Base-by-base conservation (phyloP, 306 rosid species). In the Quercus rubra region DNA sequence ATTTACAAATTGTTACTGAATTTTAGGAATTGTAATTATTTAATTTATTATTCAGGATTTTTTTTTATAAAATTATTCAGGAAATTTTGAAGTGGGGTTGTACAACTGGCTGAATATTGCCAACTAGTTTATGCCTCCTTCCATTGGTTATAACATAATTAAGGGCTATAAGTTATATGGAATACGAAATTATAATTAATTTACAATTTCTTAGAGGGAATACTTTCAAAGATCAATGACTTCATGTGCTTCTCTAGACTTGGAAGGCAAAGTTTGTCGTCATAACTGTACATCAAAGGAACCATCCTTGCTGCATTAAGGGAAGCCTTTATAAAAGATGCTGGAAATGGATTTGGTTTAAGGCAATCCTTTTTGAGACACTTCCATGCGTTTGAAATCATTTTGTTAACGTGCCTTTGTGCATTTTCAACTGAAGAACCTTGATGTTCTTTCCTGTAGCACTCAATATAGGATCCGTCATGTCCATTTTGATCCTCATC, bases 381-480 rank as follows among this genome's bases (percentile, higher is more conserved):
- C 80, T 83, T 89, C 95, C 97, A 92, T 27, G 80, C 86, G 19
- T 79, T 71, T 2, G 55, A 31, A 2, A 88, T 86, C 90, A 74
- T 80, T 5, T 31, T 23, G 61, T 49, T 74, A 2, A 85, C 85
- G 0, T 54, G 55, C 18, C 74, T 78, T 25, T 69, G 64, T 63
- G 89, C 87, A 3, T 27, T 62, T 64, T 82, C 77, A 7, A 23
- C 15, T 0, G 80, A 43, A 4, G 38, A 64, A 0, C 71, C 87
- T 33, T 70, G 31, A 3, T 80, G 57, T 21, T 85, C 89, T 41
- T 75, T 79, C 85, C 85, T 19, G 19, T 86, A 73, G 57, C 81
- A 90, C 15, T 58, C 70, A 41, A 89, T 30, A 51, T 87, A 87
- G 0, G 88, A 87, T n/a, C 90, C 85, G 51, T 81, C 88, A 1